Evolutionary conservation across 345 rosid genomes (phyloP), one percentile per base, ranked within the genome.

Genomic region (Sisymbrium altissimum): DNA sequence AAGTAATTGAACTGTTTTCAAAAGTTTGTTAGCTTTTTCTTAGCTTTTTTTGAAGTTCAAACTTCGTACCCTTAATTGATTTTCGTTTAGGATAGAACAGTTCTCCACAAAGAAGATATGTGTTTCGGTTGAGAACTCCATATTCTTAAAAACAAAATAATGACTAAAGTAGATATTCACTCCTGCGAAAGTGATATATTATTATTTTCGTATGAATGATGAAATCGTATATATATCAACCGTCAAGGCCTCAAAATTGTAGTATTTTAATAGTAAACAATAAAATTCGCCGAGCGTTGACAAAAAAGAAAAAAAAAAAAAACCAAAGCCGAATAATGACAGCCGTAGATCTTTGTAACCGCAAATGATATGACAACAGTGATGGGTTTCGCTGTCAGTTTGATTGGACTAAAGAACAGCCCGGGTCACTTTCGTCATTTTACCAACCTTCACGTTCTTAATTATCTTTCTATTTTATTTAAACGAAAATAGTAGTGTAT

Each of bases 381-480:
- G 62, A 75, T n/a, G 53, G 53, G 15, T 54, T 66, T 54, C 66
- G 66, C 71, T 71, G 76, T 57, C 81, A 65, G 8, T 53, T 25
- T 53, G 75, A 76, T 54, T 69, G 43, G 78, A 60, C 53, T 9
- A 38, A 21, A 35, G 52, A 73, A 33, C 33, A 25, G 32, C 41
- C 6, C 12, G 57, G 79, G 85, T 68, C 75, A 61, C 14, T 78
- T 71, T 44, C 79, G 90, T 78, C 84, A 70, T 73, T 82, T 15
- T 63, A 69, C 33, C 39, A 54, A 30, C 68, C 30, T 5, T 76
- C 55, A 49, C 68, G 68, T 65, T 76, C 68, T 65, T 60, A 41
- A 49, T 38, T 30, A 45, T 1, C 32, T 46, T 49, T 68, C 14
- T 62, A 17, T 49, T 50, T 66, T 30, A 23, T 10, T 18, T 0